Evolutionary conservation across 495 filamentous ascomycete genomes (phyloP), one percentile per base, ranked within the genome.

Genomic region (Mytilinidion resinicola): DNA sequence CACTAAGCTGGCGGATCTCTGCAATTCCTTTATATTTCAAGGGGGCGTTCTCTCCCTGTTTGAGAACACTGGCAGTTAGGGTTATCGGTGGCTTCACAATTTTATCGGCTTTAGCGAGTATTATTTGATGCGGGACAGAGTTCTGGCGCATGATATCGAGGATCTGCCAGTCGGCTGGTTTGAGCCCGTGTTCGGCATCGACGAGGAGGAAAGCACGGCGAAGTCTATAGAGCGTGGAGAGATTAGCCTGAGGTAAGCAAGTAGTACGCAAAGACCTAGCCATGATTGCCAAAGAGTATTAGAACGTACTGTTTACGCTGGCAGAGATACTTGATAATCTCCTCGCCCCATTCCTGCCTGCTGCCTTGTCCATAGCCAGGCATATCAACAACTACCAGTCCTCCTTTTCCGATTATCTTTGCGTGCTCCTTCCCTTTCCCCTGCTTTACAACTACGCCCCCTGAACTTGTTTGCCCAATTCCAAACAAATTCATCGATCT

Each of bases 361-460:
- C 86, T 89, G 5, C 82, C 87, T 53, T 86, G 78, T 4, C 95
- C 93, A 67, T 98, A 98, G 1, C 93, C 95, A 7, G 93, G 95
- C 89, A 95, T 92, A 71, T 98, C 95, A 37, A 96, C 74, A 10
- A 93, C 64, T 8, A 83, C 75, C 50, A 95, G 19, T 8, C 61
- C 65, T 1, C 64, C 54, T 44, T 21, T 43, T 11, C 58, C 60
- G 12, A 55, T 46, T 14, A 57, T 71, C 53, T 58, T 62, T 41
- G 51, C 47, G 43, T 48, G 48, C 53, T 76, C 75, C 17, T 78
- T 76, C 44, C 63, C 85, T 78, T 39, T 74, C 71, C 30, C 73
- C 76, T 57, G 79, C 77, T 33, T 68, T 72, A 34, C 55, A 20
- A 63, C 67, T 21, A 64, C 36, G 43, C 59, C 57, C 9, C 55